Evolutionary conservation across 371 early-diverging fungal species (phyloP).

Genomic region (Saksenaea vasiformis): DNA sequence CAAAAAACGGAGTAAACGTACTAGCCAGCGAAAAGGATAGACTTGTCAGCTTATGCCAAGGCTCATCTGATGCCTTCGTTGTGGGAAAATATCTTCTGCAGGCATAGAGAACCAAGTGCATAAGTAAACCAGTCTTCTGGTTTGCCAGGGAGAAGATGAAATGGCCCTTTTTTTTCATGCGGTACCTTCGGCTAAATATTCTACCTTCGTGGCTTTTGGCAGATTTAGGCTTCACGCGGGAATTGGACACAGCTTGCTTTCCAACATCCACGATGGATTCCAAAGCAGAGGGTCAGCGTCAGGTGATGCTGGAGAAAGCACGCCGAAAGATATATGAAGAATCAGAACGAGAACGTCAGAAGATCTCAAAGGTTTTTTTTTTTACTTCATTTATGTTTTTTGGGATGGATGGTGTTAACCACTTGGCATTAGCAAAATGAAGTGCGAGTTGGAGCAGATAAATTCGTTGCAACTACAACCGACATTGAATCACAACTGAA

Average conservation of each 20-base stretch:
- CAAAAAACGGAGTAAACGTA: too few relatives aligned
- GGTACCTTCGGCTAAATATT: not conserved
- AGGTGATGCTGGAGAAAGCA: constrained; percentile 73
- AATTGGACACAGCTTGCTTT: not conserved
- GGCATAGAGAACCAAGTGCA: too few relatives aligned
- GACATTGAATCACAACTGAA: constrained; percentile 85
- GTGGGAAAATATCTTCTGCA: too few relatives aligned
- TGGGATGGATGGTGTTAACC: not conserved
- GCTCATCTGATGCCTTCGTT: too few relatives aligned
- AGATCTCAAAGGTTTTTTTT: constrained; percentile 69
- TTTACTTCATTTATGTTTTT: too few relatives aligned
- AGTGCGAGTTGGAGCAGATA: constrained; percentile 77
- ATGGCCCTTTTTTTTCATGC: not conserved
- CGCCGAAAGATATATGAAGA: constrained; percentile 74
- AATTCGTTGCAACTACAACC: constrained; percentile 79
- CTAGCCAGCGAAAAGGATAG: too few relatives aligned
- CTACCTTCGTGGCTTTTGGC: not conserved
- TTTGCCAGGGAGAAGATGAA: too few relatives aligned
- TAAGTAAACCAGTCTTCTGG: too few relatives aligned
- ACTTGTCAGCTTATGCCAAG: too few relatives aligned
- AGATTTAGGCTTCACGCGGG: not conserved
- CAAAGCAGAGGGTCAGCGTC: constrained; percentile 69
- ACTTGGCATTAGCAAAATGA: constrained; percentile 57
- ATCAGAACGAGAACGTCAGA: constrained; percentile 73
- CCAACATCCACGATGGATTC: constrained; percentile 41